Conservation (phyloP, 306 rosid species). For the Ziziphus jujuba region DNA sequence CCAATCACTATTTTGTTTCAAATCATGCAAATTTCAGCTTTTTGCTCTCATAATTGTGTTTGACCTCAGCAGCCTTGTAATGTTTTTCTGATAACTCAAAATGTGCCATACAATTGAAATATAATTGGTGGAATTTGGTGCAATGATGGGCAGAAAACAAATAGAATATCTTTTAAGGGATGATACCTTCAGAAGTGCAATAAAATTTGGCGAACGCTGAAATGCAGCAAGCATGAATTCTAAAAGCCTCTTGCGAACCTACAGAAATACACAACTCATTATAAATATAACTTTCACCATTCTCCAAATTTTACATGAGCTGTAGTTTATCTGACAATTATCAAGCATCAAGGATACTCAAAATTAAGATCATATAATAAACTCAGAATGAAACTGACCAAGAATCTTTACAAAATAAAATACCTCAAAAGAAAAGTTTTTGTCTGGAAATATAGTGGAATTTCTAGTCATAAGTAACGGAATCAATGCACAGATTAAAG, state of each 20-base stretch:
- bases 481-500: constrained; percentile 89
- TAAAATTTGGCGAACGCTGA: constrained; percentile 77
- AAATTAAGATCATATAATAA: neutral
- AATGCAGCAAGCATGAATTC: constrained; percentile 90
- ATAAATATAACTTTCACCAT: constrained; percentile 2
- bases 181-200: constrained; percentile 83
- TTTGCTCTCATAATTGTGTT: neutral
- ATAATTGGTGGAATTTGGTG: neutral
- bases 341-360: constrained; percentile 5
- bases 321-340: constrained; percentile 2
- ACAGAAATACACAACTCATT: constrained; percentile 24
- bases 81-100: constrained; percentile 5
- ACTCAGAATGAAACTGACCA: neutral
- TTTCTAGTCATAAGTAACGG: constrained; percentile 89
- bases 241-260: constrained; percentile 83
- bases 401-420: constrained; percentile 7
- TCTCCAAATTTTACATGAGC: neutral
- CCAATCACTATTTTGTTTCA: no score
- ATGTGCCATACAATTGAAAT: constrained; percentile 12
- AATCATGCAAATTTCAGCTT: neutral
- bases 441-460: constrained; percentile 81
- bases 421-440: constrained; percentile 77
- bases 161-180: constrained; percentile 12
- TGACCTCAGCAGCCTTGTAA: neutral
- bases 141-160: constrained; percentile 10